Evolutionary conservation across 495 filamentous ascomycete genomes (phyloP), one percentile per base, ranked within the genome.

Genomic region (Lindgomyces ingoldianus): DNA sequence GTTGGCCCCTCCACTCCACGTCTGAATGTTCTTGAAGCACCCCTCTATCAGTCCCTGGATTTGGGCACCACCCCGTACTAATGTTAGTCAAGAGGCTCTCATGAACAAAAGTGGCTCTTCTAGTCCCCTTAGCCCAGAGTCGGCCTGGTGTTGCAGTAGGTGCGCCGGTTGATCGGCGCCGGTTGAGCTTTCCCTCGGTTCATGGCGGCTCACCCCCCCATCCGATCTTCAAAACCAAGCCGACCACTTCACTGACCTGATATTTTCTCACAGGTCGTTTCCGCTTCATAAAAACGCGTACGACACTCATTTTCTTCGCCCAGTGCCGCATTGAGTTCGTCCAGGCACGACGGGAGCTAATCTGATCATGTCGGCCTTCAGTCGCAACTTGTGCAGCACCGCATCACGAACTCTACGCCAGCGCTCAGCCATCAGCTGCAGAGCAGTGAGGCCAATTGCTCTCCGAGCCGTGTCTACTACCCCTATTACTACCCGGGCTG

Each of bases 311-410:
- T 62, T 57, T 27, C 51, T 63, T 59, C 54, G 14, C 60, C 48
- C 25, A 30, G 19, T 56, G 57, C 59, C 60, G 56, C 49, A 47
- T 65, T 65, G 60, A 65, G 58, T 29, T 60, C 46, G 59, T 45
- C 44, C 19, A 36, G 52, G 49, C 36, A 52, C 68, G 50, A 25
- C 59, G 44, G 54, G 60, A 55, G 68, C 68, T 70, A 70, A 70
- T 68, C 56, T 49, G 54, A 68, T 9, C 45, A 73, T 73, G 71
- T 73, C 71, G 61, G 62, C 71, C 64, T 59, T 73, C 65, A 73
- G 71, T 71, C 71, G 71, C 65, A 71, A 64, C 61, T n/a, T 71
- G 4, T 71, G 61, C 69, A 68, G 53, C 53, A 50, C 60, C 46
- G 68, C 68, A 46, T 66, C 70, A 42, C 72, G 69, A 47, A 62